Conservation (phyloP, 1,284 basidiomycete species). For the Tremellales sp. region DNA sequence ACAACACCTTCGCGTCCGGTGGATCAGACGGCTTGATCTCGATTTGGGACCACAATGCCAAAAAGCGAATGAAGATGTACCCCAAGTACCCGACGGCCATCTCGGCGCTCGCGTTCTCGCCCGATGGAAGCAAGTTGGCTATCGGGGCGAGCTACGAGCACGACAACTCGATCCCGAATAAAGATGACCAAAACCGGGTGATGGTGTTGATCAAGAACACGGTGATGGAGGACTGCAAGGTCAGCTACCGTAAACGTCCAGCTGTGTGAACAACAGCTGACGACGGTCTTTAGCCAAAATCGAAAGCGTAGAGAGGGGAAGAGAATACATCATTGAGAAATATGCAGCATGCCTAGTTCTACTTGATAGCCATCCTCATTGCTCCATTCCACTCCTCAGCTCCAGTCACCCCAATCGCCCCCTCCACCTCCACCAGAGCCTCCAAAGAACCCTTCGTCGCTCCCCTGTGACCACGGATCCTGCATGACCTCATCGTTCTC, state of each 20-base stretch:
- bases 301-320: conserved; percentile 22
- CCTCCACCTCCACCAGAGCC: conserved; percentile 23
- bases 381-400: conserved; percentile 6
- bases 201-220: conserved; percentile 46
- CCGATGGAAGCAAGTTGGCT: conserved; percentile 74
- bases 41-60: conserved; percentile 95
- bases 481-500: conserved; percentile 34
- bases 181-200: conserved; percentile 37
- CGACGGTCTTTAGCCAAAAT: conserved; percentile 28
- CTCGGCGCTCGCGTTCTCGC: conserved; percentile 72
- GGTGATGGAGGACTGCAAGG: conserved; percentile 50
- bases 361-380: not conserved
- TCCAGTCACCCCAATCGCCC: conserved; percentile 34
- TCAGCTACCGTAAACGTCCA: conserved; percentile 19
- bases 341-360: not conserved
- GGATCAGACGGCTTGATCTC: conserved; percentile 89
- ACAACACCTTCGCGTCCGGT: conserved; percentile 91
- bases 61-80: conserved; percentile 89
- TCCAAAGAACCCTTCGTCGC: conserved; percentile 24
- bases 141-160: conserved; percentile 85
- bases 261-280: not conserved
- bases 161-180: conserved; percentile 59
- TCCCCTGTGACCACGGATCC: conserved; percentile 32
- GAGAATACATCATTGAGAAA: not conserved
- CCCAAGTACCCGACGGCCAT: conserved; percentile 71